phyloP scores from a whole-genome alignment of 1,139 yeast genomes.

The Spathaspora sp. region DNA sequence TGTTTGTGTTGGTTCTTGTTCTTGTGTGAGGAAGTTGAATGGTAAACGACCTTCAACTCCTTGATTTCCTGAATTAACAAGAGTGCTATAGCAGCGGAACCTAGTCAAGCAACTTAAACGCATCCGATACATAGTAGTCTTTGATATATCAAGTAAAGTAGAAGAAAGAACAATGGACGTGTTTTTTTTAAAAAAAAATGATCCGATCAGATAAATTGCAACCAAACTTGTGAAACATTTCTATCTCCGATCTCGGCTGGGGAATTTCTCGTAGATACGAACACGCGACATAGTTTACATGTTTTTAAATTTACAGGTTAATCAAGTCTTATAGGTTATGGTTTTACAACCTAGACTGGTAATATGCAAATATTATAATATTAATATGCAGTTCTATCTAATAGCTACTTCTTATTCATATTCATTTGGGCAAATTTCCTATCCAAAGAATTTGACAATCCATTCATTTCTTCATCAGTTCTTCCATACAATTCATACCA shows the following conservation, averaged over 20 bases:
- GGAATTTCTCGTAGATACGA: too few species aligned
- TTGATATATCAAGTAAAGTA: too few species aligned
- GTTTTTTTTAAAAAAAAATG: background rate
- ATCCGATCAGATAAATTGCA: background rate
- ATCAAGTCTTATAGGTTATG: too few species aligned
- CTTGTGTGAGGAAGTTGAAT: background rate
- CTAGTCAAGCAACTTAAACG: background rate
- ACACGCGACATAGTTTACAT: background rate
- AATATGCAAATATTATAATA: too few species aligned
- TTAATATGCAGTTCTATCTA: background rate
- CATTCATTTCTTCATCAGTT: constrained; percentile 79
- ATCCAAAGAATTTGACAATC: constrained; percentile 45
- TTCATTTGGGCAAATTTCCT: constrained; percentile 44
- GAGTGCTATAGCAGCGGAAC: background rate
- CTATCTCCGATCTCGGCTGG: background rate
- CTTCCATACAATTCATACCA: constrained; percentile 87
- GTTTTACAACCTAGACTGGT: too few species aligned
- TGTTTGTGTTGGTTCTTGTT: constrained; percentile 7
- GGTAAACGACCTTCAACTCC: constrained; percentile 45
- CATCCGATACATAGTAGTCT: background rate
- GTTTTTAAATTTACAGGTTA: background rate
- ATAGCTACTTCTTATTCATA: background rate
- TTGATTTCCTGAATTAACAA: constrained; percentile 7
- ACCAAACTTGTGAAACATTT: background rate
- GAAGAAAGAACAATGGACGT: background rate